Percentiles rank a stretch among this genome's conserved stretches.
Evolutionary conservation across 352 stramenopile species (phyloP).

Genomic region (Phytophthora fragariae): DNA sequence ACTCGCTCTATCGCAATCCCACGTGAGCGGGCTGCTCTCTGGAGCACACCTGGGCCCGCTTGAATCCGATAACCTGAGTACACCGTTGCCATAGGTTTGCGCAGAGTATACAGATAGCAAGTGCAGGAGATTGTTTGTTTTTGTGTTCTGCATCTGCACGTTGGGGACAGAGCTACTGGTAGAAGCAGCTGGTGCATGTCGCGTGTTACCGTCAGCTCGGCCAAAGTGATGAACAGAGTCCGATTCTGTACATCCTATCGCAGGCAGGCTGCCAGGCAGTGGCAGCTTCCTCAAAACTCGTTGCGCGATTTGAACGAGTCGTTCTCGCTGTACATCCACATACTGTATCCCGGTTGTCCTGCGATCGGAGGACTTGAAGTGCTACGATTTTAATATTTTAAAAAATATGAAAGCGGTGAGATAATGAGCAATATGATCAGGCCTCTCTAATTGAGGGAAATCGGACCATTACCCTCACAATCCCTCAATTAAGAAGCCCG

Average conservation of each 20-base stretch:
- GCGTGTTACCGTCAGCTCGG: background rate
- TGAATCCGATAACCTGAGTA: constrained; percentile 8
- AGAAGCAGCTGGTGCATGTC: constrained; percentile 12
- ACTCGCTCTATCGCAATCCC: constrained; percentile 5
- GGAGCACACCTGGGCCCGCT: background rate
- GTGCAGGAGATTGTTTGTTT: constrained; percentile 5
- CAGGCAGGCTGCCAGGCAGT: no score
- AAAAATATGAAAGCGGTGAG: no score
- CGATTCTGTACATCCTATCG: constrained; percentile 15
- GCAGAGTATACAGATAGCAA: background rate
- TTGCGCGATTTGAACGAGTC: no score
- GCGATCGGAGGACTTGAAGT: no score
- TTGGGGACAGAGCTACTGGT: background rate
- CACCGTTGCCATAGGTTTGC: constrained; percentile 3
- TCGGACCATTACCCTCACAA: no score
- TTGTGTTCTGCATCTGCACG: background rate
- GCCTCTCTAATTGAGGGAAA: no score
- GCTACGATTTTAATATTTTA: no score
- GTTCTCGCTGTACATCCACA: no score
- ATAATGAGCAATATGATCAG: no score
- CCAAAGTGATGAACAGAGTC: constrained; percentile 23
- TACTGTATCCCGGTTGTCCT: no score
- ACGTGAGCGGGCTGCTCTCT: constrained; percentile 5
- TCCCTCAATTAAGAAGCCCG: no score
- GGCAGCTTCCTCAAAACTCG: no score